Base-by-base conservation (phyloP, 768 basidiomycete genomes). In the Lyophyllum semitale region DNA sequence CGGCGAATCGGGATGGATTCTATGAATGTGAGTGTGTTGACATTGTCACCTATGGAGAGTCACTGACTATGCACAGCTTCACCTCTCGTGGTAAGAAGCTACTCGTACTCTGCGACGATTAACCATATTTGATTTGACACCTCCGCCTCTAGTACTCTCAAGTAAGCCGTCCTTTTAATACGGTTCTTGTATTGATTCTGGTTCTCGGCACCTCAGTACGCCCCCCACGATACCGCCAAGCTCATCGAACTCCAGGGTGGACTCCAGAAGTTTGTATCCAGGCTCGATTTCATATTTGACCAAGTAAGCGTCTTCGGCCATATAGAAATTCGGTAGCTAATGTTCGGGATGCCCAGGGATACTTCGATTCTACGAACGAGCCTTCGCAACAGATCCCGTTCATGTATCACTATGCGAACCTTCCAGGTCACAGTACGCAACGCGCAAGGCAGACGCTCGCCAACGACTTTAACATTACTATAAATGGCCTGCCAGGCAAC, bases 381-480 rank as follows among this genome's bases (percentile, higher is more conserved):
- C 84, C 84, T 0, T 85, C 84, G 2, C 83, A 85, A 59, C 84
- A 85, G 59, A 86, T 87, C 60, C 84, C 84, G 0, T 84, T 78
- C 66, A 86, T 86, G 84, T 86, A 85, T 60, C 84, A 87, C 68
- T 87, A 87, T 59, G 84, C 81, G 2, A 79, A 85, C 63, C 71
- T 73, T 2, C 84, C 85, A 0, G 84, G 83, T 2, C 64, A 80
- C 18, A 86, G 83, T 64, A 84, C 83, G 2, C 80, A 82, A 60
- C 68, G 79, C 17, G 78, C 83, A 27, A 68, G 84, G 25, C 77
- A 83, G 61, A 73, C 80, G n/a, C 80, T 86, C 47, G 75, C 81
- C 1, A 64, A 78, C 53, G 79, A 70, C 63, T 86, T 80, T 73
- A 85, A 84, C 59, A 83, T 80, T 0, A 77, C 83, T 7, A 70